These are phyloP conservation scores for Zalerion maritima DNA, from an alignment of 495 filamentous ascomycete species.

Conservation along the genomic window DNA sequence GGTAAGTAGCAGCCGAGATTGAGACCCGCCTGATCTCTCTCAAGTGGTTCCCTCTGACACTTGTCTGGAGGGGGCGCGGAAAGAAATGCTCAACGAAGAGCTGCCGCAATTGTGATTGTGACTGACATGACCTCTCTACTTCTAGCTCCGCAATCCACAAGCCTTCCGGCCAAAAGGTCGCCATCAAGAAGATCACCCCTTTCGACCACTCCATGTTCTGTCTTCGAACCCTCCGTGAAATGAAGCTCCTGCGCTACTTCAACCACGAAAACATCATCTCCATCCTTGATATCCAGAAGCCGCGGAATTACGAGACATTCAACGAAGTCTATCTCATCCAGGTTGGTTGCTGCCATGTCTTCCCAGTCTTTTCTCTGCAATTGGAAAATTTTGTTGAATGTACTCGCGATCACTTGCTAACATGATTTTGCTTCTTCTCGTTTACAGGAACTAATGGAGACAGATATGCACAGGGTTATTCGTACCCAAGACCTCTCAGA, in stretches of 20 bases:
- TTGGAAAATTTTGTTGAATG: too few species aligned
- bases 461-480: slow-evolving; percentile 99
- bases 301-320: slow-evolving; percentile 87
- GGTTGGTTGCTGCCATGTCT: slow-evolving; percentile 31
- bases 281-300: slow-evolving; percentile 97
- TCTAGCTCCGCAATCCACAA: slow-evolving; percentile 91
- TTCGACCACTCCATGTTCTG: slow-evolving; percentile 99
- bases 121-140: slow-evolving; percentile 8
- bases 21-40: not conserved
- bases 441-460: slow-evolving; percentile 95
- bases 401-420: slow-evolving; percentile 5
- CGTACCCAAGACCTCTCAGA: slow-evolving; percentile 97
- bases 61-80: not conserved
- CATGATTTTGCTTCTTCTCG: not conserved
- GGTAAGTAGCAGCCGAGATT: slow-evolving; percentile 41
- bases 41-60: slow-evolving; percentile 3
- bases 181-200: slow-evolving; percentile 99
- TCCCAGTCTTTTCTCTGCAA: not conserved
- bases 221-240: slow-evolving; percentile 89
- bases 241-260: slow-evolving; percentile 98
- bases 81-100: slow-evolving; percentile 7
- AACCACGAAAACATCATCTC: slow-evolving; percentile 99
- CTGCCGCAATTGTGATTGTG: not conserved
- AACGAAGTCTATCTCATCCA: slow-evolving; percentile 98
- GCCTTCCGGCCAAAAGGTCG: slow-evolving; percentile 95